Conservation (phyloP, 2,329 filamentous ascomycete species). For the Apiospora hydei region DNA sequence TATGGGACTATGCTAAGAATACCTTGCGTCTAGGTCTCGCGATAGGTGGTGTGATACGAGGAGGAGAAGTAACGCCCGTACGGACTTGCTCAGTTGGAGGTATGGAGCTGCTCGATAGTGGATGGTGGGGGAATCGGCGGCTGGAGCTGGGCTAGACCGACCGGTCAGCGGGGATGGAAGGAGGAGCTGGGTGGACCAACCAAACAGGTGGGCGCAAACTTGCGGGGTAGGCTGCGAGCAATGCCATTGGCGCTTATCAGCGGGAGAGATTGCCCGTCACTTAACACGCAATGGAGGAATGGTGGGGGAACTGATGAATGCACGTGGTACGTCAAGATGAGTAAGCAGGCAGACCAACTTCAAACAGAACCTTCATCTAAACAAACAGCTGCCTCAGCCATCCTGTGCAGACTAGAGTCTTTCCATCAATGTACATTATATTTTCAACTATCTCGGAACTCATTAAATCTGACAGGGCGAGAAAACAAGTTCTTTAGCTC, state of each 20-base stretch:
- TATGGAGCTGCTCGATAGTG: not conserved
- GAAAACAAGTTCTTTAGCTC: not conserved
- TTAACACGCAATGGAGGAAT: too few species aligned
- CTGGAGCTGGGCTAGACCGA: slow-evolving; percentile 17
- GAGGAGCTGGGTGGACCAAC: not conserved
- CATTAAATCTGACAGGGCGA: not conserved
- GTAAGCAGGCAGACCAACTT: not conserved
- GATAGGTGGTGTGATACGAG: slow-evolving; percentile 5
- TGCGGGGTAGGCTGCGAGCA: slow-evolving; percentile 6
- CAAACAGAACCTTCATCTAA: not conserved
- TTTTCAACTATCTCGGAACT: not conserved
- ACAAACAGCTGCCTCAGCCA: not conserved
- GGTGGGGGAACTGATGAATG: not conserved
- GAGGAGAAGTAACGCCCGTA: not conserved
- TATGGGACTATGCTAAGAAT: not conserved
- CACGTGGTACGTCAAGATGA: not conserved
- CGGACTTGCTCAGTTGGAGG: not conserved
- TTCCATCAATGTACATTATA: slow-evolving; percentile 8
- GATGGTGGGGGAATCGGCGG: slow-evolving; percentile 10
- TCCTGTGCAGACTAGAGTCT: not conserved
- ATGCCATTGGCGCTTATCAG: slow-evolving; percentile 10
- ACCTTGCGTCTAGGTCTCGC: not conserved
- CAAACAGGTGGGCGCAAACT: not conserved
- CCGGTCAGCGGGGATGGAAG: not conserved
- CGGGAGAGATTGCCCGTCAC: not conserved